These are phyloP conservation scores for Mucuna pruriens DNA, from an alignment of 306 rosid species.

Conservation along the genomic window DNA sequence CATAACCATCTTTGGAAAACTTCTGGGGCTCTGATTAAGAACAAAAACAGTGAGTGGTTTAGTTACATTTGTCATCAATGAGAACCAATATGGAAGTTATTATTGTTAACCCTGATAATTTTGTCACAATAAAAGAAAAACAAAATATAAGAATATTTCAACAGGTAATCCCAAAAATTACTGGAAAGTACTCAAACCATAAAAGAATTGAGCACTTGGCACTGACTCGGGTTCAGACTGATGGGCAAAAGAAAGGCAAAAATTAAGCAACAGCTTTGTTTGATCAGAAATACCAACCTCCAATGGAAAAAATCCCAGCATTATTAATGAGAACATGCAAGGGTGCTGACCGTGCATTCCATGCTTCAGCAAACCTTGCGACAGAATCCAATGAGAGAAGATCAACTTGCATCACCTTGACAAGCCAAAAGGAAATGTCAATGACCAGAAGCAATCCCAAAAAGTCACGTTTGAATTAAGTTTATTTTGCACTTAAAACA, in stretches of 20 bases:
- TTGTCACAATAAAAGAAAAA: neutral
- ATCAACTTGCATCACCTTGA: slow-evolving; percentile 88
- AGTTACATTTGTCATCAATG: slow-evolving; percentile 29
- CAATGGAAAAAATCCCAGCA: slow-evolving; percentile 96
- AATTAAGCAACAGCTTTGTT: neutral
- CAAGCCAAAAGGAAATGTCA: slow-evolving; percentile 40
- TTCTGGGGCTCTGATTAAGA: slow-evolving; percentile 78
- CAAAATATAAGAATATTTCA: neutral
- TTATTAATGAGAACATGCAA: slow-evolving; percentile 94
- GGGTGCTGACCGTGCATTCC: slow-evolving; percentile 90
- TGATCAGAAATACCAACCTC: slow-evolving; percentile 63
- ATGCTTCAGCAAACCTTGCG: slow-evolving; percentile 73
- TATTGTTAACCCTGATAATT: slow-evolving; percentile 15
- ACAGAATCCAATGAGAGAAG: slow-evolving; percentile 97
- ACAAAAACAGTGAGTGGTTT: slow-evolving; percentile 24
- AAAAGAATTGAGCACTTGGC: neutral
- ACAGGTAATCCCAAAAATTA: slow-evolving; percentile 12
- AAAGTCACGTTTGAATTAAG: neutral
- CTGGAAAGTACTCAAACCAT: neutral
- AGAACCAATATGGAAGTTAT: slow-evolving; percentile 13
- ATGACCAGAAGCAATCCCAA: slow-evolving; percentile 10
- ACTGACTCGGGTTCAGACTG: slow-evolving; percentile 9
- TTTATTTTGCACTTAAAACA: neutral
- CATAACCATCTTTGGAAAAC: slow-evolving; percentile 90
- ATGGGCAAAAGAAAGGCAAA: slow-evolving; percentile 15